Percentiles rank a stretch among this genome's conserved stretches.
phyloP scores from a whole-genome alignment of 1,284 basidiomycete species.

The Pseudozyma sp. region DNA sequence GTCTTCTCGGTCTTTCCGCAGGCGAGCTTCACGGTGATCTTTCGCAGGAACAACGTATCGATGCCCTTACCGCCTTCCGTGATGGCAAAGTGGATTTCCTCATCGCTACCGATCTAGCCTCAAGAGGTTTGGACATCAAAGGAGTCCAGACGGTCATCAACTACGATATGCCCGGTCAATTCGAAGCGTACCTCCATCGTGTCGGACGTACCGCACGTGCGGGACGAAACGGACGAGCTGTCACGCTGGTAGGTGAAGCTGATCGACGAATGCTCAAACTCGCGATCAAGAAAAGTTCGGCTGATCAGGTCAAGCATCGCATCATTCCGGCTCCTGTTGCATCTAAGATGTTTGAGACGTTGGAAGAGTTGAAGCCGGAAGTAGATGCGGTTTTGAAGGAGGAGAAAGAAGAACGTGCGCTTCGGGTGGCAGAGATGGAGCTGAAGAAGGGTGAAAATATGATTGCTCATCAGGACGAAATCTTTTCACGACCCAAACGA shows the following conservation, averaged over 20 bases:
- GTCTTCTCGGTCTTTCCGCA: conserved; percentile 85
- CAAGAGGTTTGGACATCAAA: conserved; percentile 97
- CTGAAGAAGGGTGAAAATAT: conserved; percentile 94
- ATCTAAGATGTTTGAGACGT: conserved; percentile 77
- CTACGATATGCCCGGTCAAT: conserved; percentile 94
- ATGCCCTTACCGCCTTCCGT: conserved; percentile 85
- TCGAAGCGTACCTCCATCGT: conserved; percentile 96
- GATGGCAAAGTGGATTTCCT: conserved; percentile 82
- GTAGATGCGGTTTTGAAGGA: conserved; percentile 85
- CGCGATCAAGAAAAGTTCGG: conserved; percentile 87
- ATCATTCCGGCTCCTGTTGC: conserved; percentile 86
- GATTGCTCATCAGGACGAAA: conserved; percentile 93
- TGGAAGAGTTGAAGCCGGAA: conserved; percentile 82
- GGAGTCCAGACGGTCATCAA: conserved; percentile 97
- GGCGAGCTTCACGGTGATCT: conserved; percentile 95
- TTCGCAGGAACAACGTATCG: conserved; percentile 96
- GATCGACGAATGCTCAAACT: conserved; percentile 97
- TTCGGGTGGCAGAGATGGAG: conserved; percentile 86
- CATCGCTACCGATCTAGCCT: conserved; percentile 98
- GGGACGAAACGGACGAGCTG: conserved; percentile 73
- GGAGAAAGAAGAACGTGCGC: conserved; percentile 92
- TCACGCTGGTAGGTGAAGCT: conserved; percentile 93
- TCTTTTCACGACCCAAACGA: conserved; percentile 89
- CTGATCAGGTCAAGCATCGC: conserved; percentile 89
- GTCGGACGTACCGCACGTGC: conserved; percentile 75